Percentiles rank a stretch among this genome's conserved stretches.
phyloP scores from a whole-genome alignment of 495 filamentous ascomycete species.

The Aspergillus sparsus region DNA sequence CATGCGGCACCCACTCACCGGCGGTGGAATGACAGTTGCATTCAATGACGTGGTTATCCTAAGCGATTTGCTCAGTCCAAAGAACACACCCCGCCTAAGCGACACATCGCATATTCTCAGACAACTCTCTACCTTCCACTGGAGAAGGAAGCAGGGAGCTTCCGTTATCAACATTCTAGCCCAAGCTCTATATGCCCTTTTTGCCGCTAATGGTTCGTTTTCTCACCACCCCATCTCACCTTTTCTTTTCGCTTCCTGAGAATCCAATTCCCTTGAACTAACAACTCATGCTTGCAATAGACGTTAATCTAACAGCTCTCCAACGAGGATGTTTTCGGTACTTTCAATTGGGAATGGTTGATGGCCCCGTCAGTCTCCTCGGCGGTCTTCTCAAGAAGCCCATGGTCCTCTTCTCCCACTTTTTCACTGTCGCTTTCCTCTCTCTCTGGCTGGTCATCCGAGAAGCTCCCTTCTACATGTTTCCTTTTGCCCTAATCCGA shows the following conservation, averaged over 20 bases:
- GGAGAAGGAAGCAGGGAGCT: constrained; percentile 76
- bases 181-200: constrained; percentile 84
- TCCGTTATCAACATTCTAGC: constrained; percentile 95
- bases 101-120: constrained; percentile 62
- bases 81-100: constrained; percentile 64
- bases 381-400: constrained; percentile 82
- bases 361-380: constrained; percentile 78
- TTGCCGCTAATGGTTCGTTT: constrained; percentile 73
- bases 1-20: constrained; percentile 94
- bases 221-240: neutral
- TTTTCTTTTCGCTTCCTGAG: neutral
- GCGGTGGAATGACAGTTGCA: constrained; percentile 94
- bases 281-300: constrained; percentile 32
- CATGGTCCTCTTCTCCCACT: constrained; percentile 81
- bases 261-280: constrained; percentile 10
- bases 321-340: constrained; percentile 93
- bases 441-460: constrained; percentile 76
- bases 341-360: constrained; percentile 76
- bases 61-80: constrained; percentile 66
- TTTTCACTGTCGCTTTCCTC: constrained; percentile 89
- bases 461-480: constrained; percentile 55
- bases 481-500: constrained; percentile 61
- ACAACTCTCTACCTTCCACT: constrained; percentile 81
- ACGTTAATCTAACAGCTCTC: constrained; percentile 71
- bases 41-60: constrained; percentile 84